Evolutionary conservation across 1,284 basidiomycete genomes (phyloP).

Genomic region (Rhodotorula sp.): DNA sequence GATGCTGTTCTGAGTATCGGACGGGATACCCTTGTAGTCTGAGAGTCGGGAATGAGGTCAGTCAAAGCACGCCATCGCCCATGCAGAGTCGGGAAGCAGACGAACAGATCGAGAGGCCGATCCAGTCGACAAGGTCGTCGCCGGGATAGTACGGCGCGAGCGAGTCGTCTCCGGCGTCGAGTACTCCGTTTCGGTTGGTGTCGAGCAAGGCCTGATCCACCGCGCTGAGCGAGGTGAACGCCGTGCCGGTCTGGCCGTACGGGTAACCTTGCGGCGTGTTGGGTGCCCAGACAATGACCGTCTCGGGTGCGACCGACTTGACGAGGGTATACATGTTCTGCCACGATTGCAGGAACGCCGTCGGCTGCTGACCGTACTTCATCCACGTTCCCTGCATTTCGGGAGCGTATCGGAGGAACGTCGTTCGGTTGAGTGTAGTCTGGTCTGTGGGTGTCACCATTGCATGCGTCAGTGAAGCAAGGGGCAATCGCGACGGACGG

Average conservation of each 20-base stretch:
- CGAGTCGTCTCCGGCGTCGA: slow-evolving; percentile 43
- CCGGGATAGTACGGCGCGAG: slow-evolving; percentile 46
- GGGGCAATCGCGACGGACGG: no score
- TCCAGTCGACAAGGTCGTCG: slow-evolving; percentile 47
- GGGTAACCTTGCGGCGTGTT: slow-evolving; percentile 47
- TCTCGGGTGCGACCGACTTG: slow-evolving; percentile 42
- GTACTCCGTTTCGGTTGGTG: slow-evolving; percentile 42
- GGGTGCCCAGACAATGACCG: slow-evolving; percentile 47
- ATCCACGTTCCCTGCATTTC: slow-evolving; percentile 48
- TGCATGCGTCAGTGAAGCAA: neutral
- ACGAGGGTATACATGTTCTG: slow-evolving; percentile 42
- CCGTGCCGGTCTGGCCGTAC: slow-evolving; percentile 27
- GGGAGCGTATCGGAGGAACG: slow-evolving; percentile 47
- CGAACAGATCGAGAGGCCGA: slow-evolving; percentile 45
- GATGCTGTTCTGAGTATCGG: slow-evolving; percentile 35
- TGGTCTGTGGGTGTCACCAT: slow-evolving; percentile 20
- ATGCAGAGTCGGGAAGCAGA: neutral
- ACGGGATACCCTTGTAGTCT: slow-evolving; percentile 40
- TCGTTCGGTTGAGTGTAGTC: slow-evolving; percentile 41
- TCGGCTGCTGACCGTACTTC: slow-evolving; percentile 45
- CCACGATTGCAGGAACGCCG: slow-evolving; percentile 42
- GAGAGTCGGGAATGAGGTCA: neutral
- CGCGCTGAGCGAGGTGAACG: slow-evolving; percentile 15
- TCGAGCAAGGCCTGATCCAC: slow-evolving; percentile 45
- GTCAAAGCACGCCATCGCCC: neutral